Percentiles rank a stretch among this genome's conserved stretches.
These are phyloP conservation scores for Dryas drummondii DNA, from an alignment of 306 rosid species.

Conservation along the genomic window DNA sequence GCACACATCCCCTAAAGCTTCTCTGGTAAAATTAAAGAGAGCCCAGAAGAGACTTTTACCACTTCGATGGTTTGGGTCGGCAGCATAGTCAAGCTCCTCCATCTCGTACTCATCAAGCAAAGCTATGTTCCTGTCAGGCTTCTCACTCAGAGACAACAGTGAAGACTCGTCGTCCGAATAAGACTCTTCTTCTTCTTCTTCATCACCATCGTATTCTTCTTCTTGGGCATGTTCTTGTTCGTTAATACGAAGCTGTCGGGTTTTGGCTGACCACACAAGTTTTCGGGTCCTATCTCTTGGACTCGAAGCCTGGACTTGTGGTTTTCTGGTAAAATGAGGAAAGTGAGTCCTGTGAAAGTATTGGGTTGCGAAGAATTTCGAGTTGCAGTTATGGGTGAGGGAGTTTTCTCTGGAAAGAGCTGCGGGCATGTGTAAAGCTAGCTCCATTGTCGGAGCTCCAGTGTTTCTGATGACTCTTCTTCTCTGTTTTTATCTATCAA, in stretches of 20 bases:
- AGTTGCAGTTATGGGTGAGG: constrained; percentile 10
- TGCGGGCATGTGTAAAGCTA: constrained; percentile 38
- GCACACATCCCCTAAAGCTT: neutral
- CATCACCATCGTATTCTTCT: constrained; percentile 3
- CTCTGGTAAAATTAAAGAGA: neutral
- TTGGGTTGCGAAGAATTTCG: constrained; percentile 5
- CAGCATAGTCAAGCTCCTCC: constrained; percentile 57
- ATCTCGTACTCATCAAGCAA: constrained; percentile 77
- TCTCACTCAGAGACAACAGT: constrained; percentile 70
- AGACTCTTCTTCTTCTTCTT: constrained; percentile 30
- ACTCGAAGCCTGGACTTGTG: constrained; percentile 27
- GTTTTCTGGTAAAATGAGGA: constrained; percentile 28
- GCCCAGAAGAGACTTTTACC: constrained; percentile 44
- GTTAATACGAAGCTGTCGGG: constrained; percentile 24
- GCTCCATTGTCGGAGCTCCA: constrained; percentile 61
- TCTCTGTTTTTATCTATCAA: neutral
- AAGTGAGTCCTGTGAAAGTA: constrained; percentile 9
- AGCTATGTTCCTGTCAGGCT: constrained; percentile 73
- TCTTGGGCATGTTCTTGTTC: constrained; percentile 20
- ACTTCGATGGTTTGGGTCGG: constrained; percentile 65
- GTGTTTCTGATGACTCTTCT: constrained; percentile 1
- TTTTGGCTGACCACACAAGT: constrained; percentile 18
- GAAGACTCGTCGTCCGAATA: constrained; percentile 63
- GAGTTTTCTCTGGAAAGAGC: constrained; percentile 30
- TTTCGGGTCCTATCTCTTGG: constrained; percentile 24